phyloP scores from a whole-genome alignment of 495 filamentous ascomycete genomes.

The Melanomma pulvis-pyrius region DNA sequence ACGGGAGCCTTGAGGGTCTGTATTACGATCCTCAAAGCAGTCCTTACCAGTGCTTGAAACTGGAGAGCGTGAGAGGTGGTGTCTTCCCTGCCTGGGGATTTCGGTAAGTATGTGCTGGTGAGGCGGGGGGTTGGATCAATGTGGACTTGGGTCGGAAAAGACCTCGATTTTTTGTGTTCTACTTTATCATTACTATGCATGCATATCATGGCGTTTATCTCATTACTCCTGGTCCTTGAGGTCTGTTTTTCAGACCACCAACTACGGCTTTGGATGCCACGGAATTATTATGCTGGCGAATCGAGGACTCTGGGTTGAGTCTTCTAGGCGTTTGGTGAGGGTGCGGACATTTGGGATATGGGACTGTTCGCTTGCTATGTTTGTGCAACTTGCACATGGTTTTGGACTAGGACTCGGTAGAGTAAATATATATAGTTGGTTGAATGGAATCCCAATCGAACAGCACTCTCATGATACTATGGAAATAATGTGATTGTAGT shows the following conservation, averaged over 20 bases:
- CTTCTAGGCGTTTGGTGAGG: too few relatives aligned
- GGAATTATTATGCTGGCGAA: too few relatives aligned
- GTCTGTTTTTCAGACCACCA: background rate
- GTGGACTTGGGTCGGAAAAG: background rate
- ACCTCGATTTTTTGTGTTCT: background rate
- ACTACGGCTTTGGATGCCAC: too few relatives aligned
- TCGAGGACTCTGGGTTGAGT: too few relatives aligned
- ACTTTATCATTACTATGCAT: background rate
- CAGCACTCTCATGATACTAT: too few relatives aligned
- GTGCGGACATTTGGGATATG: too few relatives aligned
- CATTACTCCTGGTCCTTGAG: background rate
- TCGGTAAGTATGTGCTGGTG: constrained; percentile 20
- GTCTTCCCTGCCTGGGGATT: constrained; percentile 38
- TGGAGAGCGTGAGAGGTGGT: constrained; percentile 52
- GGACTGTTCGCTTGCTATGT: too few relatives aligned
- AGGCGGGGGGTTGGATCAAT: background rate
- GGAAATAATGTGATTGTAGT: too few relatives aligned
- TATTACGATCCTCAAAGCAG: constrained; percentile 75
- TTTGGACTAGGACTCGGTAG: too few relatives aligned
- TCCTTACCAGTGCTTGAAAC: constrained; percentile 68
- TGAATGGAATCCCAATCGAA: too few relatives aligned
- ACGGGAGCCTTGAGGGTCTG: constrained; percentile 67
- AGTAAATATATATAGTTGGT: too few relatives aligned
- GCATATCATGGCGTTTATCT: background rate
- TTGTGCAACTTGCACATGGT: too few relatives aligned